Evolutionary conservation across 139 green algal species (phyloP).

Genomic region (Chlorella sorokiniana): DNA sequence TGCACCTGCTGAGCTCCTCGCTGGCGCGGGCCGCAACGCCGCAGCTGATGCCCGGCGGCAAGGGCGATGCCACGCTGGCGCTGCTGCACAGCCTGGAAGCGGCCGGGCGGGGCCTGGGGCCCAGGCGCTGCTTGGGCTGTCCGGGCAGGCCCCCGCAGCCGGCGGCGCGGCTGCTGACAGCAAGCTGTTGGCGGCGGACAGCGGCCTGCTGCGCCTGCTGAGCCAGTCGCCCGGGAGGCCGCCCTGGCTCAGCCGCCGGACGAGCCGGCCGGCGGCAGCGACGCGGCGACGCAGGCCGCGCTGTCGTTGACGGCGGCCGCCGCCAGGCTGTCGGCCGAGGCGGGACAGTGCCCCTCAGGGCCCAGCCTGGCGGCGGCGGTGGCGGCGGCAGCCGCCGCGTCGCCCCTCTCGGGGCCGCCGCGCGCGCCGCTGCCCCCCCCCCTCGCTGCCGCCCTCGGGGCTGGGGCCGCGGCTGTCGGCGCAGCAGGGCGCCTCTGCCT

Average conservation of each 20-base stretch:
- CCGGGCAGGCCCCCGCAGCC: neutral
- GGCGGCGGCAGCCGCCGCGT: neutral
- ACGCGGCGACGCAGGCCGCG: neutral
- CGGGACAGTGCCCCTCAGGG: neutral
- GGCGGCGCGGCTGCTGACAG: neutral
- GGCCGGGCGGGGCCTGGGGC: too few species aligned
- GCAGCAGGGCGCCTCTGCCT: too few species aligned
- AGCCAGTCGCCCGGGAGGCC: neutral
- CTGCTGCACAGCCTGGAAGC: neutral
- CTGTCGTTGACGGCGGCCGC: neutral
- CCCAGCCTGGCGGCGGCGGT: neutral
- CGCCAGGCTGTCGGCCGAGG: neutral
- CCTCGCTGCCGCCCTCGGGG: neutral
- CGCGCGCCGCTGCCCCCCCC: neutral
- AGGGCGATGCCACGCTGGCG: neutral
- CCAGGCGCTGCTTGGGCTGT: neutral
- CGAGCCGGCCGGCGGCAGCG: neutral
- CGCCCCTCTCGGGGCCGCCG: neutral
- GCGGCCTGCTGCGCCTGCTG: slow-evolving; percentile 16
- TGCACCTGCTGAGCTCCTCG: slow-evolving; percentile 19
- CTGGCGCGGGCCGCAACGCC: slow-evolving; percentile 7
- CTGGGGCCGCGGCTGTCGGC: too few species aligned
- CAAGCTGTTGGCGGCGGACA: neutral
- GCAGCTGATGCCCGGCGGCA: neutral
- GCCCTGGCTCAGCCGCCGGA: too few species aligned